These are phyloP conservation scores for Cutaneotrichosporon sp. DNA, from an alignment of 1,284 basidiomycete genomes.

Conservation along the genomic window DNA sequence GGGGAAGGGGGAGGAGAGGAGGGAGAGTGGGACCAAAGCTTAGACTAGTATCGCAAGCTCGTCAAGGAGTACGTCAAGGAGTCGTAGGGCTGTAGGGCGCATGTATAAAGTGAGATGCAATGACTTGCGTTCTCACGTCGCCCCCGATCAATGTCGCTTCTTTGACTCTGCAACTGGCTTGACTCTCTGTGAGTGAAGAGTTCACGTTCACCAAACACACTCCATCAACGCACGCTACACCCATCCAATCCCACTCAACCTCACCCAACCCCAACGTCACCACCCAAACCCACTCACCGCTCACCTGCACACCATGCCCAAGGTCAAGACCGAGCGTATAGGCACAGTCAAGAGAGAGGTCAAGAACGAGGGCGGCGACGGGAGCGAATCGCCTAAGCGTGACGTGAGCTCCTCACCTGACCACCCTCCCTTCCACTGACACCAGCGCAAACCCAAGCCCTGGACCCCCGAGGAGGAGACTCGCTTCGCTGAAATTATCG, in stretches of 20 bases:
- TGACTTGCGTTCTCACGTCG: not conserved
- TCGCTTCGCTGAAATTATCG: not conserved
- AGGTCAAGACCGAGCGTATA: not conserved
- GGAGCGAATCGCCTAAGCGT: not conserved
- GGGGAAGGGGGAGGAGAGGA: not conserved
- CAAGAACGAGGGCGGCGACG: not conserved
- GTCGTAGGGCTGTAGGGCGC: too few species aligned
- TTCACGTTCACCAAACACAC: too few species aligned
- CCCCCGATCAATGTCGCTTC: not conserved
- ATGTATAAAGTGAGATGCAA: not conserved
- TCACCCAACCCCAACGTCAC: not conserved
- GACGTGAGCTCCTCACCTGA: not conserved
- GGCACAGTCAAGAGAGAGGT: not conserved
- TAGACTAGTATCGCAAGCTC: conserved; percentile 3
- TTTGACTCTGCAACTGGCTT: too few species aligned
- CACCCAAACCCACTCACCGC: too few species aligned
- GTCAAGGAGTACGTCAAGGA: not conserved
- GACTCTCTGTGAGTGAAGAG: too few species aligned
- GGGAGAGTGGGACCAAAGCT: not conserved
- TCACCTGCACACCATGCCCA: not conserved
- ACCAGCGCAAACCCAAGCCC: conserved; percentile 6
- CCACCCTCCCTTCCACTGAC: not conserved
- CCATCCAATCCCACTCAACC: not conserved
- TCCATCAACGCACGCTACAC: too few species aligned
- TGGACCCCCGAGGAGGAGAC: not conserved